These are phyloP conservation scores for Yamadazyma friedrichii DNA, from an alignment of 1,139 yeast species.

Conservation along the genomic window DNA sequence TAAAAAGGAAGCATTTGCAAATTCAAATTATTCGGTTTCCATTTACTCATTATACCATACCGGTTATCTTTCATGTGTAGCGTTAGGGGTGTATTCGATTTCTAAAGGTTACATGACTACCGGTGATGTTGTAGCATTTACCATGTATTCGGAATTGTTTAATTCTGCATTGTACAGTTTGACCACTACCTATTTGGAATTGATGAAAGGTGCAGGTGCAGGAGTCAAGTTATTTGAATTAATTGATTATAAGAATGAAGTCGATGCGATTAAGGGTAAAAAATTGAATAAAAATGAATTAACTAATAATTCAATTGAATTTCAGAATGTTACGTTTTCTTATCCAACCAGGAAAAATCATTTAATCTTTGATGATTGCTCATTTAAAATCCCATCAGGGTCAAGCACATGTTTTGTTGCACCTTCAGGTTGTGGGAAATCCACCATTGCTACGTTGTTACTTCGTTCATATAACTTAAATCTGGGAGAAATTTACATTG, in stretches of 20 bases:
- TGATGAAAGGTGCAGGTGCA: constrained; percentile 58
- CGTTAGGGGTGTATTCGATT: constrained; percentile 45
- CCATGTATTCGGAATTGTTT: constrained; percentile 50
- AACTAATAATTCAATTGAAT: constrained; percentile 57
- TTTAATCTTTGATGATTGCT: constrained; percentile 61
- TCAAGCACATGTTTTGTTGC: constrained; percentile 89
- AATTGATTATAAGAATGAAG: constrained; percentile 43
- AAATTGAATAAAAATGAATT: constrained; percentile 29
- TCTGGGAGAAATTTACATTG: constrained; percentile 62
- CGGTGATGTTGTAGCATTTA: constrained; percentile 49
- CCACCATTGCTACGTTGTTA: constrained; percentile 74
- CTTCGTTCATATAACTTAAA: constrained; percentile 64
- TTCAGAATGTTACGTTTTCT: constrained; percentile 65
- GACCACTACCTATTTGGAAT: constrained; percentile 52
- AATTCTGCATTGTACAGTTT: constrained; percentile 50
- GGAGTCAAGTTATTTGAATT: constrained; percentile 48
- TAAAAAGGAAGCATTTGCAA: constrained; percentile 47
- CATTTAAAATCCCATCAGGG: constrained; percentile 61
- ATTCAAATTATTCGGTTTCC: constrained; percentile 46
- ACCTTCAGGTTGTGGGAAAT: constrained; percentile 89
- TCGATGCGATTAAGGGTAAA: constrained; percentile 42
- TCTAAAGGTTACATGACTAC: constrained; percentile 44
- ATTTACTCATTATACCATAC: constrained; percentile 46
- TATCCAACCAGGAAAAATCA: constrained; percentile 91
- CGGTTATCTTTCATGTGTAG: constrained; percentile 46